Conservation (phyloP, 2,329 filamentous ascomycete genomes). For the Cadophora sp. region DNA sequence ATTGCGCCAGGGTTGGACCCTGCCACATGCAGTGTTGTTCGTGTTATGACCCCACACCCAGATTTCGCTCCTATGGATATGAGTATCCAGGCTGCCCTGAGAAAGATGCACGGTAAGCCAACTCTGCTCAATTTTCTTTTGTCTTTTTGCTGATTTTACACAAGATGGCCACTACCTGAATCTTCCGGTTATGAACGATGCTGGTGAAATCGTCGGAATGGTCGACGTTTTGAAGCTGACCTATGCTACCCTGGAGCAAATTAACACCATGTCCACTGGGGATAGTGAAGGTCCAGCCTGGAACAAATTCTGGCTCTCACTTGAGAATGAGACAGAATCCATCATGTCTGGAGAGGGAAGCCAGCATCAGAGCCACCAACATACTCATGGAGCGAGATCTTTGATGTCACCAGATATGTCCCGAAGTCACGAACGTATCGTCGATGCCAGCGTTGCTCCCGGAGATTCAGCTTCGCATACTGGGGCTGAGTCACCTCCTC, state of each 20-base stretch:
- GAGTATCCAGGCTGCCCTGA: conserved; percentile 96
- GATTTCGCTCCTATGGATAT: conserved; percentile 99
- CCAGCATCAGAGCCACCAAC: conserved; percentile 68
- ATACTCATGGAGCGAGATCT: conserved; percentile 70
- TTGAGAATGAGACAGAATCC: conserved; percentile 88
- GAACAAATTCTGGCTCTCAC: conserved; percentile 99
- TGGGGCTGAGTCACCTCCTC: conserved; percentile 78
- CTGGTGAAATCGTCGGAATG: conserved; percentile 98
- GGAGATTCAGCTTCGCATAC: conserved; percentile 95
- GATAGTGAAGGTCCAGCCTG: conserved; percentile 95
- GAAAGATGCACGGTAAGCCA: conserved; percentile 96
- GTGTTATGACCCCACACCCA: conserved; percentile 98
- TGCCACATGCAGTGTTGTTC: conserved; percentile 92
- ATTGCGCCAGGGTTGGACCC: conserved; percentile 97
- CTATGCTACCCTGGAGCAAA: conserved; percentile 96
- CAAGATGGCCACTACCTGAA: conserved; percentile 97
- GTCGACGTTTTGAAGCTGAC: conserved; percentile 98
- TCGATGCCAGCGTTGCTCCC: conserved; percentile 82
- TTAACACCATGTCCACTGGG: conserved; percentile 89
- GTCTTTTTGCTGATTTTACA: conserved; percentile 33
- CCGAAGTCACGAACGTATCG: conserved; percentile 68
- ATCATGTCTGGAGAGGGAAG: conserved; percentile 92
- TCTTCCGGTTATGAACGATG: conserved; percentile 96
- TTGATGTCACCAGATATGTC: conserved; percentile 81
- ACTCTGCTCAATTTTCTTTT: background rate